Percentiles rank a stretch among this genome's conserved stretches.
Conservation (phyloP, 805 yeast genomes). For the Spathaspora arborariae region DNA sequence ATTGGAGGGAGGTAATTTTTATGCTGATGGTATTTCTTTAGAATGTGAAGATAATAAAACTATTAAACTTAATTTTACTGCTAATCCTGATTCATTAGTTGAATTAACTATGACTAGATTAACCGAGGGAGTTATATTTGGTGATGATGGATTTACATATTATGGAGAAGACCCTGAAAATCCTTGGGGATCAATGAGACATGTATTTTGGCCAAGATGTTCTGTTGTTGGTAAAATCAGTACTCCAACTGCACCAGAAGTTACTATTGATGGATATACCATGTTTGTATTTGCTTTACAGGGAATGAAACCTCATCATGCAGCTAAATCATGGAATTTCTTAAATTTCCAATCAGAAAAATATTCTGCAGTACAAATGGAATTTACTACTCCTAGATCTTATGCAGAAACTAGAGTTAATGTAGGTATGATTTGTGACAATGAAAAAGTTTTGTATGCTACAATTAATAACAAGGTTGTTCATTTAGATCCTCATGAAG, state of each 20-base stretch:
- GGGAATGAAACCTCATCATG: slow-evolving; percentile 99
- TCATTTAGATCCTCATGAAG: slow-evolving; percentile 52
- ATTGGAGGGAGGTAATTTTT: slow-evolving; percentile 70
- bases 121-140: slow-evolving; percentile 84
- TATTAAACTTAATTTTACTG: slow-evolving; percentile 53
- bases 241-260: slow-evolving; percentile 28
- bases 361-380: slow-evolving; percentile 82
- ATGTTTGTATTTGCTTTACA: slow-evolving; percentile 96
- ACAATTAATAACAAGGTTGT: slow-evolving; percentile 62
- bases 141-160: slow-evolving; percentile 77
- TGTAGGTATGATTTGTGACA: slow-evolving; percentile 68
- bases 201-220: slow-evolving; percentile 94
- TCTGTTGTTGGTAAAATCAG: slow-evolving; percentile 61
- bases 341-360: slow-evolving; percentile 78
- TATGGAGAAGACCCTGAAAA: slow-evolving; percentile 80
- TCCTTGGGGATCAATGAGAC: slow-evolving; percentile 99
- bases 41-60: slow-evolving; percentile 54
- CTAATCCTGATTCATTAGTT: slow-evolving; percentile 64
- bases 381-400: slow-evolving; percentile 89
- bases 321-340: slow-evolving; percentile 96
- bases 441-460: slow-evolving; percentile 57
- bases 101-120: slow-evolving; percentile 60
- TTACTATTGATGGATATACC: slow-evolving; percentile 41
- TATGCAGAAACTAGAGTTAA: slow-evolving; percentile 81
- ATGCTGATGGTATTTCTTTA: slow-evolving; percentile 69